Evolutionary conservation across 768 basidiomycete species (phyloP).

Genomic region (Podaxis rugospora): DNA sequence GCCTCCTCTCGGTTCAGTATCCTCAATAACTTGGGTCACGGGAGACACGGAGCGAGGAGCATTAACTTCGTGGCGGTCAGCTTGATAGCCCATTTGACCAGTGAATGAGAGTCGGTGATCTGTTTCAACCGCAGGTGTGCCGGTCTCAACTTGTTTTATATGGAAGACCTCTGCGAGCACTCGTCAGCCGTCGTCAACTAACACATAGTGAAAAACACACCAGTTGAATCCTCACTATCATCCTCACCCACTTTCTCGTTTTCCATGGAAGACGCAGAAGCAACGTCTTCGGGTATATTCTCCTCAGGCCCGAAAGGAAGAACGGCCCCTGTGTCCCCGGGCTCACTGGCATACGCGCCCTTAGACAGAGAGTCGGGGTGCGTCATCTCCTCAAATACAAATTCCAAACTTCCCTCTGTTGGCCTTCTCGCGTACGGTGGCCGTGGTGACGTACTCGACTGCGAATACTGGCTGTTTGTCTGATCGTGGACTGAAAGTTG

Average conservation of each 20-base stretch:
- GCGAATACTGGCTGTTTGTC: slow-evolving; percentile 26
- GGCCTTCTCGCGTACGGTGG: slow-evolving; percentile 19
- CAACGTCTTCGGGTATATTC: slow-evolving; percentile 46
- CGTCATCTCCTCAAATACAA: slow-evolving; percentile 33
- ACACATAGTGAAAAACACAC: slow-evolving; percentile 18
- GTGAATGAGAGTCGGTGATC: slow-evolving; percentile 35
- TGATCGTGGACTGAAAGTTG: slow-evolving; percentile 29
- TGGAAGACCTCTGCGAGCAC: slow-evolving; percentile 38
- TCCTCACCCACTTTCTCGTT: slow-evolving; percentile 29
- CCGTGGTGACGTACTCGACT: slow-evolving; percentile 15
- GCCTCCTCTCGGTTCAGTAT: background rate
- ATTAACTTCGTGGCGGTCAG: background rate
- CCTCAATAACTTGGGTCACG: slow-evolving; percentile 8
- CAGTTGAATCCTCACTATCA: slow-evolving; percentile 40
- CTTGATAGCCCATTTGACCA: slow-evolving; percentile 29
- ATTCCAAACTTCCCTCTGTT: slow-evolving; percentile 29
- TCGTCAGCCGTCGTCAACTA: background rate
- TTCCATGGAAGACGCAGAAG: slow-evolving; percentile 36
- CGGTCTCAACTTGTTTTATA: slow-evolving; percentile 46
- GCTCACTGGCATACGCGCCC: slow-evolving; percentile 19
- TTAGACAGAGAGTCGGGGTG: slow-evolving; percentile 20
- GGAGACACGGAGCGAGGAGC: slow-evolving; percentile 5
- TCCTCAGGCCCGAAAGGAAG: slow-evolving; percentile 12
- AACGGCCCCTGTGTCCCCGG: slow-evolving; percentile 34
- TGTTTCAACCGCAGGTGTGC: slow-evolving; percentile 41